Base-by-base conservation (phyloP, 331 rosid species). In the Stylosanthes scabra region DNA sequence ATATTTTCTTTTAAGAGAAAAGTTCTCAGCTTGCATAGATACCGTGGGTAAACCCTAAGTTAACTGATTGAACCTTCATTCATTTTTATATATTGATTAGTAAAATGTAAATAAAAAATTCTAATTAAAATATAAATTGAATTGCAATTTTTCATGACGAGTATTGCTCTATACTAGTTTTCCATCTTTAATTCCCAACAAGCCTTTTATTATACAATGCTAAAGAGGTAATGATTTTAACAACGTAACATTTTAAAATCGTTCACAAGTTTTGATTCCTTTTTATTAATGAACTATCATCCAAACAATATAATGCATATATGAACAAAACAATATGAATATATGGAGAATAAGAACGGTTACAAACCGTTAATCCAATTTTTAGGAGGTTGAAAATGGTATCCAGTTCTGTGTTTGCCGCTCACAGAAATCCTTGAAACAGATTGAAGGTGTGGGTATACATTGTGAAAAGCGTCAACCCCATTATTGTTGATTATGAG, bases 291-390 rank as follows among this genome's bases (percentile, higher is more conserved):
- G 45, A 41, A 41, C 8, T 8, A 40, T 11, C 31, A 39, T 44
- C 68, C 34, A 50, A 13, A 3, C 13, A 34, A 5, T 11, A 11
- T 1, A 8, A 41, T 3, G 37, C 37, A 31, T 31, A 31, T 31
- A 31, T 31, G 37, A 31, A 31, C 37, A 31, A 31, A 31, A 31
- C 5, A 31, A 31, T 31, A 31, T 31, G 37, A 31, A 31, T 5
- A 31, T 31, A 5, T 3, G 5, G 42, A 28, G 46, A 10, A 6
- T 13, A 71, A 55, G 42, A 14, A 52, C 3, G 11, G 11, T 42
- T 78, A 85, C 84, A 1, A 45, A 75, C 97, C 92, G 52, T 91
- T 91, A 13, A 88, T 88, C 92, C 97, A 91, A 59, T 91, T 60
- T 28, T 7, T 83, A 34, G 80, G 88, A 81, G 94, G 92, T 65